Base-by-base conservation (phyloP, 805 yeast species). In the Starmerella scarabaei region DNA sequence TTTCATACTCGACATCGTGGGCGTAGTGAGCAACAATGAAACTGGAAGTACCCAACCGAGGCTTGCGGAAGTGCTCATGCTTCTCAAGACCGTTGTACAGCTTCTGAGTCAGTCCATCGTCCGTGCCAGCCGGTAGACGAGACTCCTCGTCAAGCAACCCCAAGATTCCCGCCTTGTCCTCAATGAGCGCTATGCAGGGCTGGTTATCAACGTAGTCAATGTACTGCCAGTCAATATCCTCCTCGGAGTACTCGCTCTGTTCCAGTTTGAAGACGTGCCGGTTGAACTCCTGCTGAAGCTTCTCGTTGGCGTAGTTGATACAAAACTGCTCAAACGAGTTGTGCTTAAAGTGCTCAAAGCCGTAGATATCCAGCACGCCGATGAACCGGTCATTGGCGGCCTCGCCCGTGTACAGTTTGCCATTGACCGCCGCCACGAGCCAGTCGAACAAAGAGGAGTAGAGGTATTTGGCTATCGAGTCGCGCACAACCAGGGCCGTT, bases 311-410 rank as follows among this genome's bases (percentile, higher is more conserved):
- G 60, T 86, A 86, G 60, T 86, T 86, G 63, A 86, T 86, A 66
- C 98, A 88, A 62, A 88, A 88, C 62, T 88, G 98, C 63, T 88
- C 98, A 56, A 88, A 88, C 7, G 95, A 85, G 63, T 88, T 88
- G 54, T 73, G 77, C 51, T 83, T 86, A 59, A 88, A 88, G 62
- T 88, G 96, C 62, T 88, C 98, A 60, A 88, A 88, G 19, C 98
- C 98, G 57, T 88, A 88, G 53, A 88, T 88, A 77, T 88, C 98
- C 53, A 88, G 70, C 23, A 88, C 97, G 60, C 98, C 98, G 54
- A 88, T 88, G 53, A 88, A 91, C 1, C 83, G 72, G 17, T 78
- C 76, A 2, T 88, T 77, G 56, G 91, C 81, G 19, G 7, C 40
- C 27, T 29, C 42, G 14, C 46, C 50, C n/a, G 40, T 39, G 21